Evolutionary conservation across 1,284 basidiomycete genomes (phyloP).

Genomic region (Lentinula novae-zelandiae): DNA sequence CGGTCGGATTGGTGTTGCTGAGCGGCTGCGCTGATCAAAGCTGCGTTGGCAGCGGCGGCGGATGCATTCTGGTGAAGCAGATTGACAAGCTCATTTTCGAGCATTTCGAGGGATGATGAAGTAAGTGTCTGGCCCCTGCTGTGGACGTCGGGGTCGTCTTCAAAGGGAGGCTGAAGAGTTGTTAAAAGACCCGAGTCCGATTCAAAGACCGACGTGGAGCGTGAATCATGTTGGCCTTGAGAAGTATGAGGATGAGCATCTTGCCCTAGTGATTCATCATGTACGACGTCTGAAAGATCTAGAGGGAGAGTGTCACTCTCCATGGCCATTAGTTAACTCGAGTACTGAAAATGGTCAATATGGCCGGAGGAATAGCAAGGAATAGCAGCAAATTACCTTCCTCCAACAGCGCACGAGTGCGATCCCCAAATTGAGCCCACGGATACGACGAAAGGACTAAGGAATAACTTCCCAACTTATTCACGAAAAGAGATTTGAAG

Average conservation of each 20-base stretch:
- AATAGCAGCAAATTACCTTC: not conserved
- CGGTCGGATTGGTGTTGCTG: conserved; percentile 47
- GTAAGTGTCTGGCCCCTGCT: conserved; percentile 34
- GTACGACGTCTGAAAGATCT: conserved; percentile 74
- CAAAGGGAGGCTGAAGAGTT: conserved; percentile 32
- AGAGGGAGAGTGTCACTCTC: conserved; percentile 60
- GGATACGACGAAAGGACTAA: not conserved
- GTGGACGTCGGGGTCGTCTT: conserved; percentile 28
- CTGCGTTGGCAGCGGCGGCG: conserved; percentile 56
- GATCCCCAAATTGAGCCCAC: not conserved
- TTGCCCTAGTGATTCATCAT: conserved; percentile 62
- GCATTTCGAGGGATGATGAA: conserved; percentile 58
- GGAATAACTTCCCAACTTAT: not conserved
- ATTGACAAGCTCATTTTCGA: conserved; percentile 70
- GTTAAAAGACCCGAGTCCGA: conserved; percentile 28
- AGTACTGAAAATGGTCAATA: not conserved
- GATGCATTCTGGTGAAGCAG: conserved; percentile 68
- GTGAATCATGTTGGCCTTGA: conserved; percentile 24
- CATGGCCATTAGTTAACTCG: conserved; percentile 34
- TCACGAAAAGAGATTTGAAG: not conserved
- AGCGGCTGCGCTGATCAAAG: conserved; percentile 54
- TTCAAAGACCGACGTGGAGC: conserved; percentile 32
- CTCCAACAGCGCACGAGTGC: not conserved
- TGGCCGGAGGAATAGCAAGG: not conserved
- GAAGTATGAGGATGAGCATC: conserved; percentile 28